Conservation (phyloP, 108 stramenopile species). For the Stephanodiscus minutulus region DNA sequence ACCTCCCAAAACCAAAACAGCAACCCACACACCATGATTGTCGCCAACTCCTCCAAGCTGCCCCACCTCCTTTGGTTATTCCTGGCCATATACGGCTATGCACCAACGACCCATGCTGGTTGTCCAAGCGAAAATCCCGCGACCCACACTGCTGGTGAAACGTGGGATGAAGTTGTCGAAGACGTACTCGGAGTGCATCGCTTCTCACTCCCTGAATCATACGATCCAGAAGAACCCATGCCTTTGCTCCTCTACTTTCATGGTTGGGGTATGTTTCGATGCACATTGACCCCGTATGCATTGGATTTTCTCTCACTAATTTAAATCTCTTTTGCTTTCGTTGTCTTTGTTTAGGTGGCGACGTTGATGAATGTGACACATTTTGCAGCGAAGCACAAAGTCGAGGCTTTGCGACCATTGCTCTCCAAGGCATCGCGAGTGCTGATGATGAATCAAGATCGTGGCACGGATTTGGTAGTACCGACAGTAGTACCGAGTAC, state of each 20-base stretch:
- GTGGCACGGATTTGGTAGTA: slow-evolving; percentile 12
- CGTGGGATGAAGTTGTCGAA: slow-evolving; percentile 11
- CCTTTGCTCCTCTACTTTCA: slow-evolving; percentile 13
- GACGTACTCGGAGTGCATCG: slow-evolving; percentile 7
- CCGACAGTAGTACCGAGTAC: slow-evolving; percentile 5
- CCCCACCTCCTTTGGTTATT: neutral
- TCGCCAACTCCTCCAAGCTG: no score
- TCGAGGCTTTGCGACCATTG: slow-evolving; percentile 12
- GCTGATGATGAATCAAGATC: slow-evolving; percentile 7
- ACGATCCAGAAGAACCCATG: slow-evolving; percentile 9
- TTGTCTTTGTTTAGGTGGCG: slow-evolving; percentile 7
- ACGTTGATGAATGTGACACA: slow-evolving; percentile 8
- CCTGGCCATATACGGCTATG: neutral
- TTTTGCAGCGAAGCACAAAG: slow-evolving; percentile 16
- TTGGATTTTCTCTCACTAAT: neutral
- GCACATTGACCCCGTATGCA: neutral
- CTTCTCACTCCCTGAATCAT: slow-evolving; percentile 9
- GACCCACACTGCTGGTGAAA: slow-evolving; percentile 6
- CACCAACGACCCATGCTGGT: neutral
- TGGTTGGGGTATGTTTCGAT: slow-evolving; percentile 9
- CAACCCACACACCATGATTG: no score
- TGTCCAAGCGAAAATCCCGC: slow-evolving; percentile 1
- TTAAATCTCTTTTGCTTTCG: neutral
- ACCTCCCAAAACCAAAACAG: no score
- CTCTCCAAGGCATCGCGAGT: slow-evolving; percentile 3